Evolutionary conservation across 148 eudicot species (phyloP), one percentile per base, ranked within the genome.

Genomic region (Rheum nobile): DNA sequence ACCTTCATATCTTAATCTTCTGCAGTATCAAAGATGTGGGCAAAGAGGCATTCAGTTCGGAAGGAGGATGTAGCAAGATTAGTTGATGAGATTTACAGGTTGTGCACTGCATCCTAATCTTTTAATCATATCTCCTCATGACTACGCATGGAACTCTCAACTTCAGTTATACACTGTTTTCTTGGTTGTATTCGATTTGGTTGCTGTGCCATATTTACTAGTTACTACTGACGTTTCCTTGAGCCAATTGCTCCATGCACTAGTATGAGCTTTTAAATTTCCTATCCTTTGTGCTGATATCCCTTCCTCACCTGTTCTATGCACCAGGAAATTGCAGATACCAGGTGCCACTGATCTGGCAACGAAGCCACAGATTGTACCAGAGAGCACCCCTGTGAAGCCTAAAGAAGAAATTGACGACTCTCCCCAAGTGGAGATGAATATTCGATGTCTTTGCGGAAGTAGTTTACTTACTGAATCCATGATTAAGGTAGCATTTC

Each of bases 1-100:
- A 32, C 74, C 44, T 42, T 63, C 22, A 11, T 75, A 29, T 63
- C 87, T 54, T 22, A 10, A 73, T 77, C 55, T 77, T 72, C 31
- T 72, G 76, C 87, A 91, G 97, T 84, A 77, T 85, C 92, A 46
- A 93, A 89, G 77, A 79, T 83, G 82, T 92, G 90, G 92, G 89
- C 92, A 24, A 96, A 92, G 81, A 85, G 85, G 77, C 84, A 86
- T 73, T 84, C 85, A 48, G 78, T 89, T 71, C 82, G 89, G 32
- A 92, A 88, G 90, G 92, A 92, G 79, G 92, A 88, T 44, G 90
- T 92, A 17, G 92, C 91, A 65, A 89, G 84, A 85, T 76, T 92
- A 61, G 92, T 92, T 39, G 97, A 96, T 83, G 97, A 92, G 75
- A 90, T 85, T 68, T 87, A 88, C 91, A 92, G 99, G 99, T 92